A percentile compares a stretch with the other conserved stretches of the same genome.
Conservation (phyloP, 441 rosid genomes). For the Brassica balearica region DNA sequence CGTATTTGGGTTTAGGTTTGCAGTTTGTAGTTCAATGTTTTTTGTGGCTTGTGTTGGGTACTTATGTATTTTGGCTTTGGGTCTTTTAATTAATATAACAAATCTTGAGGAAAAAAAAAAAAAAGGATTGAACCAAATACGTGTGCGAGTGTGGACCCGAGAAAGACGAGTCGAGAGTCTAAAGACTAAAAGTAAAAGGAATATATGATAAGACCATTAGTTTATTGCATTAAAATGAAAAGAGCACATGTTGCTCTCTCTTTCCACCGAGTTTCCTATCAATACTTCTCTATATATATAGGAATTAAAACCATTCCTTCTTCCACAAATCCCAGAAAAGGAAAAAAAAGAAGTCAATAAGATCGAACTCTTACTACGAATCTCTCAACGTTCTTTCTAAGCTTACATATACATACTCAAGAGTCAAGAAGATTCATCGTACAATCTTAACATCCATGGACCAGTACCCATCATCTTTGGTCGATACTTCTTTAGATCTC, state of each 20-base stretch:
- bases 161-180: too few relatives aligned
- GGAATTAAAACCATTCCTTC: slow-evolving; percentile 22
- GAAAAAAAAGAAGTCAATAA: not conserved
- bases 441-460: slow-evolving; percentile 28
- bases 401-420: slow-evolving; percentile 21
- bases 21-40: too few relatives aligned
- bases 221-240: slow-evolving; percentile 34
- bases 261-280: not conserved
- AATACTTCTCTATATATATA: slow-evolving; percentile 23
- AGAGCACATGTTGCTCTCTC: slow-evolving; percentile 11
- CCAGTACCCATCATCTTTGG: slow-evolving; percentile 44
- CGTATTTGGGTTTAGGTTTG: too few relatives aligned
- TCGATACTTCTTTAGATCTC: slow-evolving; percentile 83
- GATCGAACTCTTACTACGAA: slow-evolving; percentile 25
- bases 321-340: slow-evolving; percentile 31
- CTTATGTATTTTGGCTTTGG: too few relatives aligned
- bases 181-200: too few relatives aligned
- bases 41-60: too few relatives aligned
- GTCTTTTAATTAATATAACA: too few relatives aligned
- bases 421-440: slow-evolving; percentile 26
- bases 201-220: too few relatives aligned
- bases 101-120: too few relatives aligned
- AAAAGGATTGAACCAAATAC: too few relatives aligned
- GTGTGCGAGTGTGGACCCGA: too few relatives aligned
- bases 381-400: slow-evolving; percentile 27